A percentile compares a stretch with the other conserved stretches of the same genome.
Conservation (phyloP, 495 filamentous ascomycete genomes). For the Glutinoglossum americanum region DNA sequence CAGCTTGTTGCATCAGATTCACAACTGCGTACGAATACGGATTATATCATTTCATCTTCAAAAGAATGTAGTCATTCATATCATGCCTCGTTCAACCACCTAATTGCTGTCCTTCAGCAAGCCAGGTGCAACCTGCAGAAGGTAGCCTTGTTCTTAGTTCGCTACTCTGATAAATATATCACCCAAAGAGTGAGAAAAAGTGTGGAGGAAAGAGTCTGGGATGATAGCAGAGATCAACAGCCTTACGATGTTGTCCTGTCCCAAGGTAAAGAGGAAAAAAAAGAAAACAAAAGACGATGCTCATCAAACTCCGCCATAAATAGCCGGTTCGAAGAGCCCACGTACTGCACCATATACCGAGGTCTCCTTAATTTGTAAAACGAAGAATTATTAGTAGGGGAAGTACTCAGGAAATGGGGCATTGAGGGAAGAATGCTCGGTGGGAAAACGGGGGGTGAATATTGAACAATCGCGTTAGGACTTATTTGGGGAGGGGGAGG, state of each 20-base stretch:
- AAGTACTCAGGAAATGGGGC: neutral
- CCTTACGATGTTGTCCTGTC: neutral
- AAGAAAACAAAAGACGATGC: neutral
- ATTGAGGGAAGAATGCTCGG: neutral
- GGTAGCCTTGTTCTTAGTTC: neutral
- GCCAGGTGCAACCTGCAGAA: neutral
- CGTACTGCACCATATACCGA: neutral
- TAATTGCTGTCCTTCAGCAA: neutral
- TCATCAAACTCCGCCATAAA: neutral
- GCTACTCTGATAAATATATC: neutral
- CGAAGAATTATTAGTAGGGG: neutral
- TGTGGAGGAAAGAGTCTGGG: no score
- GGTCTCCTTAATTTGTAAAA: neutral
- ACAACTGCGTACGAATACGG: no score
- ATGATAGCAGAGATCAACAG: neutral
- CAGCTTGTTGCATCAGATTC: no score
- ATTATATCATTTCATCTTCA: neutral
- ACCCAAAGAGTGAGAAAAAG: neutral
- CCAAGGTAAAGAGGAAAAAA: neutral
- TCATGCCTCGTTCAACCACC: neutral
- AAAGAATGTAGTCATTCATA: neutral
- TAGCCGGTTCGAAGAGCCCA: neutral
- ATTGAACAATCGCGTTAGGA: neutral
- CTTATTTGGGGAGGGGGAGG: neutral
- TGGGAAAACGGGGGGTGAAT: neutral